A percentile compares a stretch with the other conserved stretches of the same genome.
Conservation (phyloP, 192 early-diverging fungal species). For the Backusella westeae region DNA sequence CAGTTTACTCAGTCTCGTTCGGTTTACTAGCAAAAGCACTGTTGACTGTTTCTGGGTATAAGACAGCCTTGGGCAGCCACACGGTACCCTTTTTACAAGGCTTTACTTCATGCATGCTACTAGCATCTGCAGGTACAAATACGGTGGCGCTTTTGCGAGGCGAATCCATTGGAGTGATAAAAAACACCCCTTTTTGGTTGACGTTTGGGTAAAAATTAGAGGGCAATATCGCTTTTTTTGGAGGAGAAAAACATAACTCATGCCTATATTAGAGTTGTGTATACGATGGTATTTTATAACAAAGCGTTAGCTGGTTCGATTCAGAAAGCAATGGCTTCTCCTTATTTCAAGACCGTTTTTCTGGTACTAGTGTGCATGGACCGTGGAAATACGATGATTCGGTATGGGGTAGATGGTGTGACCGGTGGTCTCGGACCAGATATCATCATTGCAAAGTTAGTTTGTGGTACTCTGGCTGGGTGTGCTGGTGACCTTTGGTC, state of each 20-base stretch:
- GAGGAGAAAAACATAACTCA: neutral
- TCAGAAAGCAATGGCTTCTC: neutral
- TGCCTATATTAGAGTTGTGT: neutral
- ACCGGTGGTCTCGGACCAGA: neutral
- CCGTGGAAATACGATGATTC: neutral
- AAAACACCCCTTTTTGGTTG: neutral
- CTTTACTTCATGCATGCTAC: neutral
- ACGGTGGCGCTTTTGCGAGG: neutral
- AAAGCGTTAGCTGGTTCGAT: neutral
- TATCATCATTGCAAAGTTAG: neutral
- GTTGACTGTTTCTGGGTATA: neutral
- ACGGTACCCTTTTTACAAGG: neutral
- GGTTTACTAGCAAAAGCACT: neutral
- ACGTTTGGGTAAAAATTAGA: neutral
- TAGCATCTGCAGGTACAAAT: neutral
- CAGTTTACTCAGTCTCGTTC: neutral
- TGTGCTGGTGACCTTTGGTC: neutral
- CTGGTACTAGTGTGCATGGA: neutral
- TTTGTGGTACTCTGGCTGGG: neutral
- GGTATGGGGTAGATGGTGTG: neutral
- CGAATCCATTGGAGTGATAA: neutral
- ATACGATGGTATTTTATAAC: neutral
- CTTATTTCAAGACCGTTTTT: neutral
- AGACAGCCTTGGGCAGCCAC: neutral
- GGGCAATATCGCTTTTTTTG: no score